Conservation (phyloP, 495 filamentous ascomycete species). For the Neurospora tetraspora region DNA sequence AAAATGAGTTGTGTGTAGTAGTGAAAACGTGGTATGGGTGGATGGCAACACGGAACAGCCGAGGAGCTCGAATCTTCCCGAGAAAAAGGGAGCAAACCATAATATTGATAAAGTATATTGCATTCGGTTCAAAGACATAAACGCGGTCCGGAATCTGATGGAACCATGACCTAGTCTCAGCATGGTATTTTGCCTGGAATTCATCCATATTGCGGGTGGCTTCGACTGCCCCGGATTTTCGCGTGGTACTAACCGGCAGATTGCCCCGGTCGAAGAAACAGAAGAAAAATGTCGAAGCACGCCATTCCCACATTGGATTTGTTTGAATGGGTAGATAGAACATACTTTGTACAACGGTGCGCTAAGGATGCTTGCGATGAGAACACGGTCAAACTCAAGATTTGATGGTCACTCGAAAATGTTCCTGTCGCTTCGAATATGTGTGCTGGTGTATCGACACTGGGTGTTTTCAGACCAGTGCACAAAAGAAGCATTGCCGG, state of each 20-base stretch:
- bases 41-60: not conserved
- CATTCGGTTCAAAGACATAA: not conserved
- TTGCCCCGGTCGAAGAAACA: not conserved
- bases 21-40: not conserved
- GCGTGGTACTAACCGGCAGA: slow-evolving; percentile 1
- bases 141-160: not conserved
- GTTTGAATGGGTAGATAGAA: not conserved
- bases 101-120: not conserved
- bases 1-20: not conserved
- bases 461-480: not conserved
- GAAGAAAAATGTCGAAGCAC: not conserved
- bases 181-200: not conserved
- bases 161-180: not conserved
- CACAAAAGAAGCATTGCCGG: not conserved
- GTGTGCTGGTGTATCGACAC: not conserved
- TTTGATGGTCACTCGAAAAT: not conserved
- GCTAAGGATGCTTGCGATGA: not conserved
- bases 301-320: not conserved
- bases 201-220: slow-evolving; percentile 4
- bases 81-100: not conserved
- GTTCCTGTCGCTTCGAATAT: not conserved
- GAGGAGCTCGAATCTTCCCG: not conserved
- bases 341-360: not conserved
- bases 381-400: not conserved
- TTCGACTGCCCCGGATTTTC: not conserved